A percentile compares a stretch with the other conserved stretches of the same genome.
phyloP scores from a whole-genome alignment of 2,329 filamentous ascomycete genomes.

The Penicillium sp. region DNA sequence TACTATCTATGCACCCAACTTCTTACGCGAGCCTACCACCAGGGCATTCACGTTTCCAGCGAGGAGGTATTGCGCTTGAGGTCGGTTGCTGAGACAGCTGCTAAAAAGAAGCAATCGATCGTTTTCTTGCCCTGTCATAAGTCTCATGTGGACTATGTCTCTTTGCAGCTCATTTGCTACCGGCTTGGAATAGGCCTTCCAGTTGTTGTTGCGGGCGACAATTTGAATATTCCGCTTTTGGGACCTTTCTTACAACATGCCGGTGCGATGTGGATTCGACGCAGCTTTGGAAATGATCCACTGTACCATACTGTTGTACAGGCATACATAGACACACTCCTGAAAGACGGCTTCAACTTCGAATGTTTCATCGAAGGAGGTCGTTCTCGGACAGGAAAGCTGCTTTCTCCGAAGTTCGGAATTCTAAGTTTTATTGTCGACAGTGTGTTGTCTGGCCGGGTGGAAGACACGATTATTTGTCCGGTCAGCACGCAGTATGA shows the following conservation, averaged over 20 bases:
- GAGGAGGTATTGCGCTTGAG: constrained; percentile 85
- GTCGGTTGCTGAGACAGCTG: constrained; percentile 78
- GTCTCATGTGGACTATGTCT: constrained; percentile 95
- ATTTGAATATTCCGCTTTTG: constrained; percentile 89
- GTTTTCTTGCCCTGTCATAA: constrained; percentile 94
- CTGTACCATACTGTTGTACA: constrained; percentile 93
- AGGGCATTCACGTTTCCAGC: constrained; percentile 92
- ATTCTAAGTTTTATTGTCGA: constrained; percentile 91
- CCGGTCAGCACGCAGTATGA: constrained; percentile 98
- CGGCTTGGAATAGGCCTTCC: constrained; percentile 84
- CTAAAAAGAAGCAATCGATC: constrained; percentile 87
- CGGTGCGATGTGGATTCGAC: constrained; percentile 95
- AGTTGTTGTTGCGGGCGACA: constrained; percentile 91
- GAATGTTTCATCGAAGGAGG: constrained; percentile 98
- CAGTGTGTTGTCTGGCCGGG: constrained; percentile 81
- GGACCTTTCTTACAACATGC: constrained; percentile 91
- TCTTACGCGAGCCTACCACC: constrained; percentile 88
- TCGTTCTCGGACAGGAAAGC: constrained; percentile 87
- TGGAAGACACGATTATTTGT: constrained; percentile 88
- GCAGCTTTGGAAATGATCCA: constrained; percentile 88
- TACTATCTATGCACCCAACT: constrained; percentile 90
- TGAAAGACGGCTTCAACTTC: constrained; percentile 89
- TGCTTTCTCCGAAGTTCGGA: constrained; percentile 91
- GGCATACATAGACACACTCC: constrained; percentile 87
- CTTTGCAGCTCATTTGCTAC: constrained; percentile 92